Evolutionary conservation across 306 rosid genomes (phyloP).

Genomic region (Prunus davidiana): DNA sequence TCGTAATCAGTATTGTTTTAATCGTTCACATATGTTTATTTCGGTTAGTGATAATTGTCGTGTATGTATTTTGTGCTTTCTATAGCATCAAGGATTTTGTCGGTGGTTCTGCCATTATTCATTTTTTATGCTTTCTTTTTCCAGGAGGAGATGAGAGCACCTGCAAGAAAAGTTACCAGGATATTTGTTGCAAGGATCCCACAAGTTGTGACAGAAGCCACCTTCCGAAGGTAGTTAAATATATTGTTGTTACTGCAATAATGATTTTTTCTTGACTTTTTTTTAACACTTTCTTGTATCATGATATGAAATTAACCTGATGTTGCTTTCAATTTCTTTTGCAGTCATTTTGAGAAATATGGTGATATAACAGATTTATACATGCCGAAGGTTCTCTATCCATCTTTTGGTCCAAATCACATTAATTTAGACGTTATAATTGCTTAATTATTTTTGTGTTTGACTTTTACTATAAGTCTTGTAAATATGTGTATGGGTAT

Average conservation of each 20-base stretch:
- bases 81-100: neutral
- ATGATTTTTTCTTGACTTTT: neutral
- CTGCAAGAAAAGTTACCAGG: slow-evolving; percentile 78
- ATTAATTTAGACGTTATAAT: neutral
- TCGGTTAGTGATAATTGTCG: neutral
- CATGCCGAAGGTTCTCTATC: slow-evolving; percentile 87
- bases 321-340: slow-evolving; percentile 11
- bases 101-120: neutral
- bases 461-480: neutral
- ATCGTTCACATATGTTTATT: neutral
- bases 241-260: slow-evolving; percentile 14
- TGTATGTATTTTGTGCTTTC: neutral
- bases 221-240: slow-evolving; percentile 68
- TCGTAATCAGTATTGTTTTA: neutral
- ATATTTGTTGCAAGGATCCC: slow-evolving; percentile 95
- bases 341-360: slow-evolving; percentile 96
- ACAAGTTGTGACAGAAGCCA: slow-evolving; percentile 78
- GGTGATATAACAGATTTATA: slow-evolving; percentile 95
- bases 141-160: slow-evolving; percentile 98
- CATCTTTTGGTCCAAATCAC: neutral
- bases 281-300: neutral
- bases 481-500: neutral
- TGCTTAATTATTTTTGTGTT: neutral
- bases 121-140: slow-evolving; percentile 11
- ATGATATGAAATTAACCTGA: slow-evolving; percentile 10